A percentile compares a stretch with the other conserved stretches of the same genome.
Conservation (phyloP, 1,139 yeast species). For the Suhomyces anneliseae region DNA sequence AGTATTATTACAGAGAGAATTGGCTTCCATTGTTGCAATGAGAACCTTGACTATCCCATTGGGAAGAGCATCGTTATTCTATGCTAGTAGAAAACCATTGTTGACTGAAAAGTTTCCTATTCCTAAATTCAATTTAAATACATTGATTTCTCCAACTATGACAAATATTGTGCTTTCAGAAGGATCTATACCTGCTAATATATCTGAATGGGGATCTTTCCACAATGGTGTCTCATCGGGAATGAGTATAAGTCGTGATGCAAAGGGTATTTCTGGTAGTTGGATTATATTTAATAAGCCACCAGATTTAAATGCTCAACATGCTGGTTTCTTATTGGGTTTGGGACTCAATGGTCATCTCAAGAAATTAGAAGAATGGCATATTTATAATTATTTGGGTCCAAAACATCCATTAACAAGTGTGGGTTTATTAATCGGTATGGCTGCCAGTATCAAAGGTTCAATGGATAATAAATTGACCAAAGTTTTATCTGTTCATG, state of each 20-base stretch:
- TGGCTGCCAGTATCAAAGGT: conserved; percentile 87
- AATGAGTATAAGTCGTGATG: conserved; percentile 65
- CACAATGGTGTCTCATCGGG: conserved; percentile 94
- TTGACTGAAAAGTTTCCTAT: conserved; percentile 83
- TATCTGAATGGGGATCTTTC: conserved; percentile 81
- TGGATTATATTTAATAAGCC: conserved; percentile 93
- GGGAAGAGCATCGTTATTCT: conserved; percentile 75
- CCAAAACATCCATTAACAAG: conserved; percentile 87
- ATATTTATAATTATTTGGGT: conserved; percentile 87
- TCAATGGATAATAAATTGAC: conserved; percentile 86
- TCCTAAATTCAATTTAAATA: conserved; percentile 71
- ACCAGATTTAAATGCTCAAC: conserved; percentile 67
- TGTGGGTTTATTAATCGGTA: conserved; percentile 83
- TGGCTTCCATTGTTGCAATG: conserved; percentile 63
- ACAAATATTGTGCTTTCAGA: conserved; percentile 63
- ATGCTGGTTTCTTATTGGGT: conserved; percentile 94
- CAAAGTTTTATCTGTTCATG: conserved; percentile 89
- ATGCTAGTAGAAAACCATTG: conserved; percentile 72
- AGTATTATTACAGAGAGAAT: conserved; percentile 57
- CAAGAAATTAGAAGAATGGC: conserved; percentile 89
- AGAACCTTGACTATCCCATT: conserved; percentile 76
- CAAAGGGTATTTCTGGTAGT: conserved; percentile 78
- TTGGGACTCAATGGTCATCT: conserved; percentile 90
- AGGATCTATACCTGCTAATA: conserved; percentile 49
- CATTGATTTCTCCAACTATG: conserved; percentile 66